Evolutionary conservation across 805 yeast species (phyloP).

Genomic region (Candida coleopterorum): DNA sequence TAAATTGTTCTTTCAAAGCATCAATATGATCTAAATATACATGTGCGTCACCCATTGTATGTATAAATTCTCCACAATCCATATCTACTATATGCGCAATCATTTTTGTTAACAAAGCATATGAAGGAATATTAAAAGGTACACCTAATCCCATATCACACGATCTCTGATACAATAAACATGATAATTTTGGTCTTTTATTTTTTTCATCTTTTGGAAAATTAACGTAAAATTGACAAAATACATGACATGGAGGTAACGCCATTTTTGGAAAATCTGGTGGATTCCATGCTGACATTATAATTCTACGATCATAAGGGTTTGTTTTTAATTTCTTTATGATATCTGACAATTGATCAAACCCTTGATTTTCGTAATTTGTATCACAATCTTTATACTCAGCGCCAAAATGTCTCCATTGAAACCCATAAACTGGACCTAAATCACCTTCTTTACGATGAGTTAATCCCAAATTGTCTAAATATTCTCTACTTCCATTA

Average conservation of each 20-base stretch:
- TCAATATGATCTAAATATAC: conserved; percentile 91
- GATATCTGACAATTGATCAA: conserved; percentile 80
- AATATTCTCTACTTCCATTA: conserved; percentile 87
- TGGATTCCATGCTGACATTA: conserved; percentile 98
- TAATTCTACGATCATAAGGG: conserved; percentile 93
- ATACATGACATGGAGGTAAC: conserved; percentile 96
- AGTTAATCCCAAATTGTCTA: conserved; percentile 76
- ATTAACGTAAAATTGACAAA: conserved; percentile 90
- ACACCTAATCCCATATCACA: conserved; percentile 99
- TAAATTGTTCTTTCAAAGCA: conserved; percentile 76
- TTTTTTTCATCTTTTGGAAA: conserved; percentile 53
- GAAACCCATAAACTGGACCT: conserved; percentile 98
- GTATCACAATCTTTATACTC: conserved; percentile 80
- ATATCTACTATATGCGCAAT: conserved; percentile 92
- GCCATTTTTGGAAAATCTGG: conserved; percentile 95
- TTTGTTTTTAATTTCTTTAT: conserved; percentile 76
- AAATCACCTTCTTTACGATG: conserved; percentile 87
- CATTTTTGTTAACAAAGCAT: conserved; percentile 89
- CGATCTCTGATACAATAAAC: conserved; percentile 92
- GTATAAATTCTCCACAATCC: conserved; percentile 94
- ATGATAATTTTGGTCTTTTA: conserved; percentile 68
- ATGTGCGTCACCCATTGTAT: conserved; percentile 96
- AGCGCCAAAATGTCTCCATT: conserved; percentile 99
- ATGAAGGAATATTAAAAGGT: conserved; percentile 96
- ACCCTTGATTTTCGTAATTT: conserved; percentile 84